Evolutionary conservation across 805 yeast genomes (phyloP), one percentile per base, ranked within the genome.

Genomic region (Candida quercuum): DNA sequence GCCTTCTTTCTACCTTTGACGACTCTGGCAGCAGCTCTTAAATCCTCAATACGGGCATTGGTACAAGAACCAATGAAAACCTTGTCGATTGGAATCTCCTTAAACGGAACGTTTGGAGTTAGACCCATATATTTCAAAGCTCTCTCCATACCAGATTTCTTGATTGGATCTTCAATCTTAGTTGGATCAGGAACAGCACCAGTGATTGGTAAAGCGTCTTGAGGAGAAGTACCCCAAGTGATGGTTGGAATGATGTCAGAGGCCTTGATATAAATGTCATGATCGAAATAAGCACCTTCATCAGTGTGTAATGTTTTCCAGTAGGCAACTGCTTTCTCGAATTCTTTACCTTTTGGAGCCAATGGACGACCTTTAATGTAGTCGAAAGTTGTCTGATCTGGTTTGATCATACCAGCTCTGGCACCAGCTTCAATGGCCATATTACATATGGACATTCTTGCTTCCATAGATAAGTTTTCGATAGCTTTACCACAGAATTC

Each of bases 351-450:
- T 58, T 76, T 75, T 57, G 99, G 99, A 46, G 96, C 91, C 51
- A 93, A 73, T 30, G 98, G 97, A 59, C 96, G 78, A 44, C 94
- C 95, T 68, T 89, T 81, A 54, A 93, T 72, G 66, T 93, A 93
- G 42, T 82, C 81, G 56, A 83, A 86, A 21, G 98, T 91, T 37
- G 62, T 79, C 47, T 88, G 84, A 60, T 93, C 99, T 9, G 99
- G 99, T 48, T 82, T 85, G 60, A 93, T 91, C 97, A 93, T 87
- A 66, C 99, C 99, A 20, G 99, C 98, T 69, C 99, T 82, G 14
- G 99, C 99, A 68, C 99, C 99, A 42, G 84, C 99, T 69, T 93
- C 99, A 56, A 93, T 91, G 32, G 98, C 81, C 99, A 93, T 93
- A 63, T 93, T 93, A 75, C 99, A 93, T 71, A 93, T 93, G 38